Evolutionary conservation across 148 eudicot genomes (phyloP).

Genomic region (Arctostaphylos glauca): DNA sequence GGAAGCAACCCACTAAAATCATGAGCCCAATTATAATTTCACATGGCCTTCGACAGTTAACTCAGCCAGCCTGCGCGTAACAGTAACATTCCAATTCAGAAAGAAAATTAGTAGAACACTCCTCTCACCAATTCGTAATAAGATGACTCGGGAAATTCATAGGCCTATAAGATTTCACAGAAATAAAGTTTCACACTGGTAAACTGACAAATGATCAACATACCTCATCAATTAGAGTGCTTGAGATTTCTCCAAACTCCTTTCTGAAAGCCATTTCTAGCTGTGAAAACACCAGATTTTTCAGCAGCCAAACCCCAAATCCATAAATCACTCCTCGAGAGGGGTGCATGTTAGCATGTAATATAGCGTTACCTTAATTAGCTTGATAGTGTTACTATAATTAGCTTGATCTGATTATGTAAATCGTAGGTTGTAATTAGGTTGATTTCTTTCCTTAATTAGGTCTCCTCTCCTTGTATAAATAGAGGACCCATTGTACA

Average conservation of each 20-base stretch:
- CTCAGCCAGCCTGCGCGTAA: not conserved
- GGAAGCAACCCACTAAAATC: not conserved
- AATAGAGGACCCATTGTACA: too few relatives aligned
- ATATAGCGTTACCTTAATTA: too few relatives aligned
- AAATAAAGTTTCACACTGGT: not conserved
- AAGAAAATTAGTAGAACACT: too few relatives aligned
- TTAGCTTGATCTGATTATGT: too few relatives aligned
- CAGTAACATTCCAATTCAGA: not conserved
- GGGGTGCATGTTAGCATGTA: too few relatives aligned
- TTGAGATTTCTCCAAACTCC: slow-evolving; percentile 60
- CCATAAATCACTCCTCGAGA: not conserved
- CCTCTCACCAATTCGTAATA: not conserved
- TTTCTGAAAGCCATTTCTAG: slow-evolving; percentile 79
- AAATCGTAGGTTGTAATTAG: too few relatives aligned
- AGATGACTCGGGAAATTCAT: not conserved
- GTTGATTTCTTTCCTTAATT: too few relatives aligned
- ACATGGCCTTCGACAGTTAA: not conserved
- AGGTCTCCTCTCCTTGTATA: too few relatives aligned
- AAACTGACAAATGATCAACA: slow-evolving; percentile 14
- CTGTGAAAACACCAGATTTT: slow-evolving; percentile 36
- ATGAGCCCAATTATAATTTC: not conserved
- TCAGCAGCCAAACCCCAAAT: slow-evolving; percentile 7
- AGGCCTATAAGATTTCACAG: not conserved
- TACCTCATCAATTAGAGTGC: slow-evolving; percentile 65
- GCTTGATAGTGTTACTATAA: too few relatives aligned